Evolutionary conservation across 768 basidiomycete genomes (phyloP).

Genomic region (Collybia nuda): DNA sequence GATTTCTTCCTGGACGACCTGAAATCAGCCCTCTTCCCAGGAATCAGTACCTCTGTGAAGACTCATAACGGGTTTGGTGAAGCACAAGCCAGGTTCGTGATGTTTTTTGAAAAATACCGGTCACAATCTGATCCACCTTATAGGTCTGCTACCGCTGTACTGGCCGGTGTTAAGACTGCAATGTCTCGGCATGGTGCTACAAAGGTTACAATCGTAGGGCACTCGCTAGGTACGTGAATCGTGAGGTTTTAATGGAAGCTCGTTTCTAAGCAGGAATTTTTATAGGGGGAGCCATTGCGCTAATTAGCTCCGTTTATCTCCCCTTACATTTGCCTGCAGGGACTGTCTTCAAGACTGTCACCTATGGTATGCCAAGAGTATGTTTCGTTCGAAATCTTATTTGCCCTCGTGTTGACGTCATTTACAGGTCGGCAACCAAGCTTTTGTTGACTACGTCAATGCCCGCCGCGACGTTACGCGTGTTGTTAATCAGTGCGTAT

Average conservation of each 20-base stretch:
- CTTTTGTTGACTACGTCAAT: conserved; percentile 54
- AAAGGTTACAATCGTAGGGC: conserved; percentile 26
- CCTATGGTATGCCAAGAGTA: conserved; percentile 19
- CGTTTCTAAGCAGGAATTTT: not conserved
- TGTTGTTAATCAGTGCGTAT: conserved; percentile 43
- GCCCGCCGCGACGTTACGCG: conserved; percentile 38
- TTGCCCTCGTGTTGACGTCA: not conserved
- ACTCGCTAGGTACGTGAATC: conserved; percentile 30
- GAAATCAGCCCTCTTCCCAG: conserved; percentile 18
- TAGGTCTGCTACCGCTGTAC: conserved; percentile 20
- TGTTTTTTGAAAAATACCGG: not conserved
- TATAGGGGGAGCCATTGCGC: conserved; percentile 35
- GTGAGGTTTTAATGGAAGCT: not conserved
- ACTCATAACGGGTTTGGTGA: conserved; percentile 19
- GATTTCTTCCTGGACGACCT: conserved; percentile 14
- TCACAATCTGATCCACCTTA: not conserved
- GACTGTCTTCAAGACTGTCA: conserved; percentile 11
- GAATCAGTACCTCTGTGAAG: conserved; percentile 13
- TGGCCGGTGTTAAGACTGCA: conserved; percentile 21
- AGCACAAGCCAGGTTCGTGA: conserved; percentile 3
- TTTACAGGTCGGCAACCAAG: conserved; percentile 48
- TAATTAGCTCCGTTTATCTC: conserved; percentile 38
- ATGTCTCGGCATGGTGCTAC: conserved; percentile 13
- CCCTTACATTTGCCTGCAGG: conserved; percentile 29
- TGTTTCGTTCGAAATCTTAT: not conserved